Evolutionary conservation across 2,329 filamentous ascomycete genomes (phyloP), one percentile per base, ranked within the genome.

Genomic region (Trichoderma sp.): DNA sequence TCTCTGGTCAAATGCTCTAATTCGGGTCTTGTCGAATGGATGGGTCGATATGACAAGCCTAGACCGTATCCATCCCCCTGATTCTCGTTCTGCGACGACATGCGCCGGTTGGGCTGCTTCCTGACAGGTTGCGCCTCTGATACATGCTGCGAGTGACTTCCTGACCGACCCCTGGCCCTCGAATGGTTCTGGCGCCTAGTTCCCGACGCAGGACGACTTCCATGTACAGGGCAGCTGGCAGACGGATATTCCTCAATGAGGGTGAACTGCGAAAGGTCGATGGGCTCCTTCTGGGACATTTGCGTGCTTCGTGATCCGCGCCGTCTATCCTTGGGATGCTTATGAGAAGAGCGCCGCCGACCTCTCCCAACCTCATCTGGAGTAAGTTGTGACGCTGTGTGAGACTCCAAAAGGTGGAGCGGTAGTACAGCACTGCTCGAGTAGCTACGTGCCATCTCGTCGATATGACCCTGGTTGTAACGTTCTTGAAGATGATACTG

Each of bases 211-310:
- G 73, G 72, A 21, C 71, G 69, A 10, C 67, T 70, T 16, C 73
- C 73, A 65, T 74, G 73, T 6, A 74, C 52, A 4, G 73, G 73
- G 27, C 73, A 74, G 29, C 64, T 72, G 4, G 68, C 53, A 16
- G 73, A 74, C 24, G 71, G 71, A 37, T 72, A 73, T 21, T 74
- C 73, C 57, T 74, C 73, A 47, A 74, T 74, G 40, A 74, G 61
- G 1, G 56, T 40, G 31, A 73, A 74, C 35, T 73, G 73, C 4
- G 73, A 74, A n/a, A 74, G 70, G 58, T 74, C 72, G n/a, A 74
- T 53, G 11, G 67, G 55, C 21, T 71, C 69, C 14, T 55, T 59
- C 2, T 68, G 68, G 19, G 70, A 62, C 24, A 57, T 53, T 14
- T 69, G 67, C 5, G 68, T 68, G 31, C 68, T 70, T 29, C 68